Percentiles rank a stretch among this genome's conserved stretches.
phyloP scores from a whole-genome alignment of 306 rosid genomes.

The Dryas alaskensis region DNA sequence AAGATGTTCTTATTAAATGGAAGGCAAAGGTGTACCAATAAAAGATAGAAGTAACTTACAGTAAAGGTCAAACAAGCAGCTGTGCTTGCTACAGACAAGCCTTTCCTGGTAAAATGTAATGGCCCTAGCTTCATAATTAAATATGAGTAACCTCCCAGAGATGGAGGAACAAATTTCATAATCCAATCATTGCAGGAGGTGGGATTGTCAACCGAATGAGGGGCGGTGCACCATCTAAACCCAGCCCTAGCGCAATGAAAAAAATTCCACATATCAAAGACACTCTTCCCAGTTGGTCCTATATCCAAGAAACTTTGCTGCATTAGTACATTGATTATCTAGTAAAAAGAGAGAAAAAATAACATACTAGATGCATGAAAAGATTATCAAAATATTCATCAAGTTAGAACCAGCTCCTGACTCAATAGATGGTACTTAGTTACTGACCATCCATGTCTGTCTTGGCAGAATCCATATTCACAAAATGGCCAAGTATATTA shows the following conservation, averaged over 20 bases:
- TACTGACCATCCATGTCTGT: slow-evolving; percentile 71
- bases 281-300: slow-evolving; percentile 97
- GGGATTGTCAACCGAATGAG: slow-evolving; percentile 86
- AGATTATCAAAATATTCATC: background rate
- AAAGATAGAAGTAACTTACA: slow-evolving; percentile 51
- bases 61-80: slow-evolving; percentile 88
- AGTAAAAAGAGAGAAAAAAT: slow-evolving; percentile 8
- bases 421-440: slow-evolving; percentile 1
- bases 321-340: slow-evolving; percentile 20
- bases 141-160: slow-evolving; percentile 80
- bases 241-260: slow-evolving; percentile 75
- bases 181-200: slow-evolving; percentile 69
- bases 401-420: background rate
- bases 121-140: slow-evolving; percentile 81
- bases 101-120: slow-evolving; percentile 80
- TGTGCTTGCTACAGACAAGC: slow-evolving; percentile 87
- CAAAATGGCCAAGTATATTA: slow-evolving; percentile 63
- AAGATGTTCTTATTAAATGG: slow-evolving; percentile 4
- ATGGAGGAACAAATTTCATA: slow-evolving; percentile 65
- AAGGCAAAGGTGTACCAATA: slow-evolving; percentile 12
- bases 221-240: slow-evolving; percentile 83
- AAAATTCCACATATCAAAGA: slow-evolving; percentile 77
- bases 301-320: slow-evolving; percentile 26
- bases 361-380: background rate
- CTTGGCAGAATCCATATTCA: slow-evolving; percentile 76